phyloP scores from a whole-genome alignment of 371 early-diverging fungal genomes.

The Mortierella sp. region DNA sequence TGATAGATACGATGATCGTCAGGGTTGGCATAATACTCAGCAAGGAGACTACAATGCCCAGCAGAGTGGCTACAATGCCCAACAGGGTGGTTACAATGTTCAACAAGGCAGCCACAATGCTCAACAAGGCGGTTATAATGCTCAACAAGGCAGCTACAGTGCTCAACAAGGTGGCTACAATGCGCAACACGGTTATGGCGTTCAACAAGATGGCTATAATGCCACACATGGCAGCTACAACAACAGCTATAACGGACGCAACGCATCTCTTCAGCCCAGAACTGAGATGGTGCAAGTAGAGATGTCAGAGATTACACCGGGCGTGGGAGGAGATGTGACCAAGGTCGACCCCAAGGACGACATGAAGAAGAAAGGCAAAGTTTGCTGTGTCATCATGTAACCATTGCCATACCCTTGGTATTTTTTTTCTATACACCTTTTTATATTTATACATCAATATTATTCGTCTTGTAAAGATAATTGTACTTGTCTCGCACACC shows the following conservation, averaged over 20 bases:
- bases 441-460: background rate
- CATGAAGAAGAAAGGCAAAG: slow-evolving; percentile 35
- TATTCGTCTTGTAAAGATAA: background rate
- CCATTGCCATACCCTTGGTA: background rate
- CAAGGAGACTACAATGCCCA: background rate
- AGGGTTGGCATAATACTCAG: background rate
- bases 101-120: slow-evolving; percentile 8
- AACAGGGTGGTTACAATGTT: background rate
- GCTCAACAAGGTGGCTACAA: slow-evolving; percentile 10
- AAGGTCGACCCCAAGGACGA: slow-evolving; percentile 11
- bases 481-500: background rate
- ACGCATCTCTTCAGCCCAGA: background rate
- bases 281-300: slow-evolving; percentile 32
- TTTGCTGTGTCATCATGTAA: slow-evolving; percentile 46
- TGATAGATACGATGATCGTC: slow-evolving; percentile 4
- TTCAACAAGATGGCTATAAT: background rate
- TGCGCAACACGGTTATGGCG: background rate
- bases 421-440: background rate
- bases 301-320: slow-evolving; percentile 26
- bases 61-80: background rate
- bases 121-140: background rate
- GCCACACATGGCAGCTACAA: background rate
- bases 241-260: slow-evolving; percentile 3
- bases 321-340: background rate
- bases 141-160: background rate